Evolutionary conservation across 768 basidiomycete genomes (phyloP).

Genomic region (Solioccasus polychromus): DNA sequence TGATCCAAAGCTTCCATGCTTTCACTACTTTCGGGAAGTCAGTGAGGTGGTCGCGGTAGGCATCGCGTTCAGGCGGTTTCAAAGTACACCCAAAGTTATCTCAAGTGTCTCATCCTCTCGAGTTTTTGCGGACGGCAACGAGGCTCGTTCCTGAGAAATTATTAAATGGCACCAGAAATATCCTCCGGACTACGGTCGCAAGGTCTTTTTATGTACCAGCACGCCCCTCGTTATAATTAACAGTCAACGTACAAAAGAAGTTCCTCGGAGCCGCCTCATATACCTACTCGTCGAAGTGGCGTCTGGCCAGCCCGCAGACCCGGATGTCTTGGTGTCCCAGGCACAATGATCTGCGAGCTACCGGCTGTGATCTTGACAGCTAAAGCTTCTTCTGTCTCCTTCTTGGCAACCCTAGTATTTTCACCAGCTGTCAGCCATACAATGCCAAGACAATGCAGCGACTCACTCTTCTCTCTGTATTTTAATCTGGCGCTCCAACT

Average conservation of each 20-base stretch:
- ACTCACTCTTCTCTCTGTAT: conserved; percentile 67
- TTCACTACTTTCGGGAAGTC: not conserved
- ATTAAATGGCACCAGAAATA: too few relatives aligned
- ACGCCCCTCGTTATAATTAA: not conserved
- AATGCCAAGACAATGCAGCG: conserved; percentile 1
- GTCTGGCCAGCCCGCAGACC: conserved; percentile 72
- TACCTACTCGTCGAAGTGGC: conserved; percentile 68
- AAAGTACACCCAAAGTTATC: not conserved
- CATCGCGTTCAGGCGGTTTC: conserved; percentile 8
- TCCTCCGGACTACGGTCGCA: too few relatives aligned
- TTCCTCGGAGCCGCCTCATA: conserved; percentile 36
- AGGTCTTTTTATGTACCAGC: too few relatives aligned
- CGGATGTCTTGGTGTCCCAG: conserved; percentile 74
- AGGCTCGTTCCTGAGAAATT: conserved; percentile 10
- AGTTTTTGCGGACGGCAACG: conserved; percentile 2
- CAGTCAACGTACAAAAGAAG: not conserved
- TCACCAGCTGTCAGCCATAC: conserved; percentile 5
- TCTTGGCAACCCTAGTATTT: conserved; percentile 52
- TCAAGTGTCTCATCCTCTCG: not conserved
- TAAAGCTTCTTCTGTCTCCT: conserved; percentile 58
- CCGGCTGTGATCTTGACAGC: conserved; percentile 52
- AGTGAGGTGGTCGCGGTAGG: not conserved
- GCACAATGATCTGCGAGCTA: conserved; percentile 68
- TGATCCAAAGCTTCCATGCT: conserved; percentile 16
- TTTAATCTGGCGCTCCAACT: conserved; percentile 91